A percentile compares a stretch with the other conserved stretches of the same genome.
Evolutionary conservation across 306 rosid species (phyloP).

Genomic region (Prinsepia uniflora): DNA sequence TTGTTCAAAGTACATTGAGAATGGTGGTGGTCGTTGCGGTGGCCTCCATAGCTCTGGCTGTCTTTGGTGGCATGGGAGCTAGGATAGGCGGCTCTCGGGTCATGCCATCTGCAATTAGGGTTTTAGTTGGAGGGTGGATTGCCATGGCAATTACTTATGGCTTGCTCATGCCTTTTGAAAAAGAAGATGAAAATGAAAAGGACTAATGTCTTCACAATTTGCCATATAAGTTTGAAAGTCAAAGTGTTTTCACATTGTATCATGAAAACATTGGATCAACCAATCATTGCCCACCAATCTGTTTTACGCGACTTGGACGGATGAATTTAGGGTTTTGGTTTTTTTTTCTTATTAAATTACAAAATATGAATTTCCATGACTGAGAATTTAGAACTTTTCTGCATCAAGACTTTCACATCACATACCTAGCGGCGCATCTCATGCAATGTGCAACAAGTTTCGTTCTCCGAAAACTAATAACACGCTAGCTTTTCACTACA

Average conservation of each 20-base stretch:
- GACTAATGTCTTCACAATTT: neutral
- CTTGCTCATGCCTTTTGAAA: conserved; percentile 11
- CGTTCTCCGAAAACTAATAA: too few relatives aligned
- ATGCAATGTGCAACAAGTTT: too few relatives aligned
- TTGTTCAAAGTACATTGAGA: neutral
- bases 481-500: too few relatives aligned
- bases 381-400: neutral
- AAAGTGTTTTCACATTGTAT: neutral
- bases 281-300: neutral
- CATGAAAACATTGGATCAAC: neutral
- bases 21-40: conserved; percentile 10
- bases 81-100: conserved; percentile 15
- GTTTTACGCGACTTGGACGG: neutral
- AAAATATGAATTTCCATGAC: neutral
- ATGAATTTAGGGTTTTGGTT: neutral
- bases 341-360: neutral
- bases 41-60: conserved; percentile 12
- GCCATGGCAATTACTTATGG: conserved; percentile 21
- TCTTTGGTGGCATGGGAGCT: conserved; percentile 21
- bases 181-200: neutral
- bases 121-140: conserved; percentile 29
- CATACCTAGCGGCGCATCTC: too few relatives aligned
- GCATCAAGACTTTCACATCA: too few relatives aligned
- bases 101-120: conserved; percentile 17
- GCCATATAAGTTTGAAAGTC: neutral